These are phyloP conservation scores for Periconia sp. DNA, from an alignment of 2,329 filamentous ascomycete genomes.

Conservation along the genomic window DNA sequence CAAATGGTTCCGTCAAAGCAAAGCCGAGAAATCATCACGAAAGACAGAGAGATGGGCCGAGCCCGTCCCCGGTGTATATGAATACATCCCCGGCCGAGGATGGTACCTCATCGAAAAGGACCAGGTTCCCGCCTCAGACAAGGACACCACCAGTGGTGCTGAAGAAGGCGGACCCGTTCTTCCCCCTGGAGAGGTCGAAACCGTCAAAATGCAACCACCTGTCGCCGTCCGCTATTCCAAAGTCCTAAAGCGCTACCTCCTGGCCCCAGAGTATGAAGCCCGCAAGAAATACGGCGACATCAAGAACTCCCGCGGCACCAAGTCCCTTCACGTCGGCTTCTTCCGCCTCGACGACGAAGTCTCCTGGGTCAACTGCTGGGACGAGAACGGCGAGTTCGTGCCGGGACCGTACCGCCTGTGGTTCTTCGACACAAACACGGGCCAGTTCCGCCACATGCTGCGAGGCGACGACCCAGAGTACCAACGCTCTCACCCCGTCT, in stretches of 20 bases:
- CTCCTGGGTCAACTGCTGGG: slow-evolving; percentile 55
- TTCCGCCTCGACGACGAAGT: slow-evolving; percentile 53
- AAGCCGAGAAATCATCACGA: slow-evolving; percentile 43
- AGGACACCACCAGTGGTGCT: slow-evolving; percentile 20
- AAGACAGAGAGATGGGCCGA: slow-evolving; percentile 51
- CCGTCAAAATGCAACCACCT: slow-evolving; percentile 33
- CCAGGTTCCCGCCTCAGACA: slow-evolving; percentile 32
- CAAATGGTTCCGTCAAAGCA: slow-evolving; percentile 51
- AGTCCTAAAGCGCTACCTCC: slow-evolving; percentile 52
- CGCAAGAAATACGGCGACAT: slow-evolving; percentile 49
- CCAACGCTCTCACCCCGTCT: slow-evolving; percentile 16
- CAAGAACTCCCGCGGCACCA: slow-evolving; percentile 40
- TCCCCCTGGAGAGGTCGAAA: slow-evolving; percentile 8
- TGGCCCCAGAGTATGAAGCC: slow-evolving; percentile 51
- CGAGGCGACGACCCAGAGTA: slow-evolving; percentile 43
- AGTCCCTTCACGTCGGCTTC: slow-evolving; percentile 46
- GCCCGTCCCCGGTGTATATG: slow-evolving; percentile 53
- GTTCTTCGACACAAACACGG: slow-evolving; percentile 47
- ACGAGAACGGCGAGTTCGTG: slow-evolving; percentile 52
- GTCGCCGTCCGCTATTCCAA: slow-evolving; percentile 50
- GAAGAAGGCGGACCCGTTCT: slow-evolving; percentile 17
- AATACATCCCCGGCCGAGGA: slow-evolving; percentile 52
- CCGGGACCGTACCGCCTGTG: slow-evolving; percentile 52
- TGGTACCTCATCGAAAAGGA: slow-evolving; percentile 53
- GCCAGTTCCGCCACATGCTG: slow-evolving; percentile 42